These are phyloP conservation scores for Candida sojae DNA, from an alignment of 1,139 yeast genomes.

Conservation along the genomic window DNA sequence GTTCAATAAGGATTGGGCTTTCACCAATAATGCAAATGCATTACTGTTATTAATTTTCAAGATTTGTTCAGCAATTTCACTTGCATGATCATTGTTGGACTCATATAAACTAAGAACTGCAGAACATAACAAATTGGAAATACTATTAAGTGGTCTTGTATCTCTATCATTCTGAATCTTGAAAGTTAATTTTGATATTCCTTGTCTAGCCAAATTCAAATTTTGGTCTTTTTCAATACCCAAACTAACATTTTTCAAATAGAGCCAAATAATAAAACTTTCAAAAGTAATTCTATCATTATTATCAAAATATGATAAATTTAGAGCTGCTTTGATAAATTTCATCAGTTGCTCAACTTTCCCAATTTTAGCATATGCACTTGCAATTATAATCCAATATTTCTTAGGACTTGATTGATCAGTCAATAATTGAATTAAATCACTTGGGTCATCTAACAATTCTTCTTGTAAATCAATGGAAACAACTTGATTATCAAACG, in stretches of 20 bases:
- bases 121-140: slow-evolving; percentile 58
- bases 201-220: slow-evolving; percentile 24
- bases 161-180: slow-evolving; percentile 18
- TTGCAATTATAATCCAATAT: slow-evolving; percentile 83
- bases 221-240: slow-evolving; percentile 29
- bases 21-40: slow-evolving; percentile 77
- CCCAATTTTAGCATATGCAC: slow-evolving; percentile 71
- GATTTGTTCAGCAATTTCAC: slow-evolving; percentile 59
- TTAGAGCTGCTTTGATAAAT: slow-evolving; percentile 64
- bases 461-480: slow-evolving; percentile 64
- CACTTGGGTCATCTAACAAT: slow-evolving; percentile 86
- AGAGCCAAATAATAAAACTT: slow-evolving; percentile 74
- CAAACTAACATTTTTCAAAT: slow-evolving; percentile 38
- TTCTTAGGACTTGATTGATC: slow-evolving; percentile 75
- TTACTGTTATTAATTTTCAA: slow-evolving; percentile 55
- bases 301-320: slow-evolving; percentile 35
- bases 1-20: slow-evolving; percentile 77
- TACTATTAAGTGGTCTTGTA: slow-evolving; percentile 18
- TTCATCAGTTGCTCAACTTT: slow-evolving; percentile 63
- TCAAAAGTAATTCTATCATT: slow-evolving; percentile 58
- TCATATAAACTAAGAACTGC: slow-evolving; percentile 52
- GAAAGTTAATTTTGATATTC: slow-evolving; percentile 18
- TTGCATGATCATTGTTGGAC: slow-evolving; percentile 63
- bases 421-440: slow-evolving; percentile 72
- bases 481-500: slow-evolving; percentile 75